Percentiles rank a stretch among this genome's conserved stretches.
These are phyloP conservation scores for Corylus americana DNA, from an alignment of 306 rosid genomes.

Conservation along the genomic window DNA sequence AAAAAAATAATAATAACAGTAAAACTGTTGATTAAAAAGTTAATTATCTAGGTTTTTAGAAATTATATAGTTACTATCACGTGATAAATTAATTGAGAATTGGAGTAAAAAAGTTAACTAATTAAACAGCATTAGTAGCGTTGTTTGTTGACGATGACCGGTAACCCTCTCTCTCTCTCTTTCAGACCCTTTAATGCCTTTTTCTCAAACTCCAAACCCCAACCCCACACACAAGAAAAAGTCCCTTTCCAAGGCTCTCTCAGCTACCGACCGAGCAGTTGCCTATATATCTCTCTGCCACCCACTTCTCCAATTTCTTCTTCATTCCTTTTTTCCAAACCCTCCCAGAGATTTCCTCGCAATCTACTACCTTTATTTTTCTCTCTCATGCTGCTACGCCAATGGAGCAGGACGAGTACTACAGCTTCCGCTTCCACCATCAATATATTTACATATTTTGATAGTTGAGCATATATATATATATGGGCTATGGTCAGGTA, in stretches of 20 bases:
- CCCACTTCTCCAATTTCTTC: neutral
- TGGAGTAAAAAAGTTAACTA: too few relatives aligned
- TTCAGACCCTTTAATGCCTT: neutral
- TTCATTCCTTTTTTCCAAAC: too few relatives aligned
- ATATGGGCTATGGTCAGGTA: constrained; percentile 2
- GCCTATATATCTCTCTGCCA: neutral
- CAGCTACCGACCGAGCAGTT: neutral
- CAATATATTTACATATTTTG: neutral
- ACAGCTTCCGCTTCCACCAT: neutral
- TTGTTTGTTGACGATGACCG: constrained; percentile 1
- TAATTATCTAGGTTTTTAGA: too few relatives aligned
- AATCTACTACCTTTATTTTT: neutral
- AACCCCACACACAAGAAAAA: neutral
- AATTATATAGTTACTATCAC: too few relatives aligned
- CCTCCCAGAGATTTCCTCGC: neutral
- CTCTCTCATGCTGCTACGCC: neutral
- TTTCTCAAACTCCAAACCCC: too few relatives aligned
- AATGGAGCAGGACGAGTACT: constrained; percentile 1
- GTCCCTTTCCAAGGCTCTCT: neutral
- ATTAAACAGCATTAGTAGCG: too few relatives aligned
- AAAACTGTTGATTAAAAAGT: too few relatives aligned
- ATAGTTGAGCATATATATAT: too few relatives aligned
- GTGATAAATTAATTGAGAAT: too few relatives aligned
- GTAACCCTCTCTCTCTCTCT: neutral
- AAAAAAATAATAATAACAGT: too few relatives aligned